phyloP scores from a whole-genome alignment of 257 asterid species.

The Gardenia jasminoides region DNA sequence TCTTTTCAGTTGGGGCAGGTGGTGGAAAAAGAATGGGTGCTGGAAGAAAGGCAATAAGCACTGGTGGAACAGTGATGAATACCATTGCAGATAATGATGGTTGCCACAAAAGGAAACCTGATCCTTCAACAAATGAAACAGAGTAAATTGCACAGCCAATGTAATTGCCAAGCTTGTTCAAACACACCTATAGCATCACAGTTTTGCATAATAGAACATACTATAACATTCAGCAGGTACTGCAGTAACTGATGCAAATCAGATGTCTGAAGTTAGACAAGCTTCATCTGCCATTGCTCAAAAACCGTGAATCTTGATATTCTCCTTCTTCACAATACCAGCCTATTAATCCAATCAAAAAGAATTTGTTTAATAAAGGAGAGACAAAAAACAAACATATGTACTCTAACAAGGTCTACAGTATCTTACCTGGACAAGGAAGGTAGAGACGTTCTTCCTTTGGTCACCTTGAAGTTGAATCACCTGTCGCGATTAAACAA shows the following conservation, averaged over 20 bases:
- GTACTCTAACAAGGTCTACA: background rate
- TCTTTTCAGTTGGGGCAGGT: too few relatives aligned
- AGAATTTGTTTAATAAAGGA: background rate
- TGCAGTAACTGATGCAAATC: background rate
- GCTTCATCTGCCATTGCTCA: background rate
- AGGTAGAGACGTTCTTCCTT: constrained; percentile 28
- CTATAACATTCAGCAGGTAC: background rate
- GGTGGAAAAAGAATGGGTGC: too few relatives aligned
- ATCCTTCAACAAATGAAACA: background rate
- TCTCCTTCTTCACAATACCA: background rate
- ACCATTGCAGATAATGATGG: background rate
- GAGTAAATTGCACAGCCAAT: background rate
- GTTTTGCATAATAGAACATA: background rate
- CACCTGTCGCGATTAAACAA: constrained; percentile 4
- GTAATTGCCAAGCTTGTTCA: background rate
- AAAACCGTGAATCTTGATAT: background rate
- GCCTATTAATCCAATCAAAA: background rate
- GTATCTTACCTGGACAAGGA: constrained; percentile 25
- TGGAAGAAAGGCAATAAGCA: too few relatives aligned
- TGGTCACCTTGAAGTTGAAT: constrained; percentile 36
- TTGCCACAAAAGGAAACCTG: background rate
- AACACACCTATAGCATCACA: background rate
- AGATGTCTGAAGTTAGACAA: background rate
- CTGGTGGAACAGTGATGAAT: background rate
- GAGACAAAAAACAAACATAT: background rate